Conservation (phyloP, 345 rosid genomes). For the Lumnitzera littorea region DNA sequence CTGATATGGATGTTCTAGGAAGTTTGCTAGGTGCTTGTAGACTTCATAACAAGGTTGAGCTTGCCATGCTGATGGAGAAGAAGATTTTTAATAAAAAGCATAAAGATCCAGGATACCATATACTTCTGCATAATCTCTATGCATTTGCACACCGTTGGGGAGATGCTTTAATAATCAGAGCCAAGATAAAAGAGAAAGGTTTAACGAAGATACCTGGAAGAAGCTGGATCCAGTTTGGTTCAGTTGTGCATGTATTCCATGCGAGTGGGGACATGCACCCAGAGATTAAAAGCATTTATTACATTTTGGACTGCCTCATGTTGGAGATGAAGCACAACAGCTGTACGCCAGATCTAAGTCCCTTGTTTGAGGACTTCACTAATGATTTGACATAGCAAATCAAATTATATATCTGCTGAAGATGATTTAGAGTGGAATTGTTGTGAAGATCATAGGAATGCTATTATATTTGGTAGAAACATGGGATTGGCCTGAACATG, state of each 20-base stretch:
- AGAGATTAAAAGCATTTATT: slow-evolving; percentile 13
- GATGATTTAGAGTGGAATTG: too few relatives aligned
- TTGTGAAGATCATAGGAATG: too few relatives aligned
- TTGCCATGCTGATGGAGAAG: slow-evolving; percentile 22
- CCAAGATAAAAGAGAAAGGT: slow-evolving; percentile 27
- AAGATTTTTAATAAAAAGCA: slow-evolving; percentile 10
- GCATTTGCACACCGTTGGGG: slow-evolving; percentile 35
- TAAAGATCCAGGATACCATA: slow-evolving; percentile 28
- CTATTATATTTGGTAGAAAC: too few relatives aligned
- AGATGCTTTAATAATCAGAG: slow-evolving; percentile 32
- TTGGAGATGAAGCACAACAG: slow-evolving; percentile 23
- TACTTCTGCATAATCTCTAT: slow-evolving; percentile 39
- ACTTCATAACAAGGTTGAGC: slow-evolving; percentile 29
- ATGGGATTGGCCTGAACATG: too few relatives aligned
- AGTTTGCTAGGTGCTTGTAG: slow-evolving; percentile 51
- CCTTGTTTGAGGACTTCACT: slow-evolving; percentile 8
- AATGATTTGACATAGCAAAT: too few relatives aligned
- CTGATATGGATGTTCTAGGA: slow-evolving; percentile 33
- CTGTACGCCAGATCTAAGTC: slow-evolving; percentile 12
- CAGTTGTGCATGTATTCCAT: slow-evolving; percentile 17
- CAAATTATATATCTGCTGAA: too few relatives aligned
- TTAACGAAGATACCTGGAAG: slow-evolving; percentile 35
- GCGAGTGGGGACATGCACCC: slow-evolving; percentile 19
- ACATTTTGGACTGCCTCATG: slow-evolving; percentile 14
- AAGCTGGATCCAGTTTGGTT: slow-evolving; percentile 48